Evolutionary conservation across 2,329 filamentous ascomycete species (phyloP).

Genomic region (Amphichorda felina): DNA sequence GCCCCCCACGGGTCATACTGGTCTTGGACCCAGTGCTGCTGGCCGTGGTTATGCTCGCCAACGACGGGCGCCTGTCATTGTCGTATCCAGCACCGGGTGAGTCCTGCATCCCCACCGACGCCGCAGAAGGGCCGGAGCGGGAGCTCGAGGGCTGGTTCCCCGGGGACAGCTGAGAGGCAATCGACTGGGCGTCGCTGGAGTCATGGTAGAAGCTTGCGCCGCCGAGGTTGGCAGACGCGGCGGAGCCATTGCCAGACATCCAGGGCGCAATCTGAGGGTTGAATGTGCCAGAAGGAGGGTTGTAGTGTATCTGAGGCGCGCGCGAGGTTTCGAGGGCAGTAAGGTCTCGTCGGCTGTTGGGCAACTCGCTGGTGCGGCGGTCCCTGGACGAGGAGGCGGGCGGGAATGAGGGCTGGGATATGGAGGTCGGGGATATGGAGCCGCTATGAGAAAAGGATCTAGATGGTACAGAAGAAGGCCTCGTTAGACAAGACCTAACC

Average conservation of each 20-base stretch:
- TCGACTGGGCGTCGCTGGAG: conserved; percentile 57
- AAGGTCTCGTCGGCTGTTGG: conserved; percentile 61
- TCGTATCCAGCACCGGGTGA: conserved; percentile 43
- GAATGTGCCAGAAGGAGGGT: conserved; percentile 29
- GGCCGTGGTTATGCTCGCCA: conserved; percentile 68
- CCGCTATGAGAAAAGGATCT: conserved; percentile 2
- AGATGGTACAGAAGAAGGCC: not conserved
- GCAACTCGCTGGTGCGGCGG: conserved; percentile 47
- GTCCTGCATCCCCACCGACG: conserved; percentile 31
- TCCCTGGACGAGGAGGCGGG: conserved; percentile 17
- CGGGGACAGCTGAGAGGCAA: conserved; percentile 56
- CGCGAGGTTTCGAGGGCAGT: conserved; percentile 53
- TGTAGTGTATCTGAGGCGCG: conserved; percentile 47
- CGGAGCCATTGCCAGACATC: conserved; percentile 32
- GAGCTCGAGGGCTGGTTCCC: conserved; percentile 41
- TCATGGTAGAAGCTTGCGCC: conserved; percentile 61
- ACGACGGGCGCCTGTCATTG: conserved; percentile 71
- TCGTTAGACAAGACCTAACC: too few relatives aligned
- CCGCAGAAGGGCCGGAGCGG: conserved; percentile 16
- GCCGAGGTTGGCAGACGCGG: conserved; percentile 24
- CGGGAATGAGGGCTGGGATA: not conserved
- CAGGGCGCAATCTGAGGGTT: conserved; percentile 44
- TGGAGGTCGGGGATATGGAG: conserved; percentile 2
- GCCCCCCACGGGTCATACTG: conserved; percentile 56
- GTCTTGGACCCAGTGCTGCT: conserved; percentile 76